phyloP scores from a whole-genome alignment of 2,329 filamentous ascomycete species.

The Daldinia sp. region DNA sequence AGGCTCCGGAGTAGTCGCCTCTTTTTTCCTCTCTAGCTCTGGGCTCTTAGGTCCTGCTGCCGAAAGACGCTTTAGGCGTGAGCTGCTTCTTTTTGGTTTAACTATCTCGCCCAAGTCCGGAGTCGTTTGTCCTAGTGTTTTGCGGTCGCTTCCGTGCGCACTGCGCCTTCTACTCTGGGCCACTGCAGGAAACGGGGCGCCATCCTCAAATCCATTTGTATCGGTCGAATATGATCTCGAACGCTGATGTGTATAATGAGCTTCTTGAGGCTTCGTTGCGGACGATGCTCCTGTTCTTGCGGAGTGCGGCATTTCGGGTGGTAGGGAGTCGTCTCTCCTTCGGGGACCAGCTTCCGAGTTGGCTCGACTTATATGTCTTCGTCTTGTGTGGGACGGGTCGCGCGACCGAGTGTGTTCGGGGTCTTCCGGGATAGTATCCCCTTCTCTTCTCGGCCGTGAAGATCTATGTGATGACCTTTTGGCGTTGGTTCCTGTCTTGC shows the following conservation, averaged over 20 bases:
- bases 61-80: constrained; percentile 66
- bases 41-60: constrained; percentile 50
- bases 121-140: constrained; percentile 58
- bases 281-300: constrained; percentile 36
- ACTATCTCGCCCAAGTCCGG: constrained; percentile 57
- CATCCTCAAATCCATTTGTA: constrained; percentile 61
- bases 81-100: constrained; percentile 63
- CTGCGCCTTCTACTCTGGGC: constrained; percentile 67
- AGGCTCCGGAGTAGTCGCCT: constrained; percentile 49
- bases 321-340: constrained; percentile 42
- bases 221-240: constrained; percentile 38
- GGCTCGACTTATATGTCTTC: constrained; percentile 39
- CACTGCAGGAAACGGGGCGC: constrained; percentile 74
- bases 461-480: constrained; percentile 63
- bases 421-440: constrained; percentile 55
- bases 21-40: constrained; percentile 41
- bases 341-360: constrained; percentile 38
- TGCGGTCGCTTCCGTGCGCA: constrained; percentile 54
- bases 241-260: constrained; percentile 38
- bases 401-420: constrained; percentile 46
- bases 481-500: constrained; percentile 61
- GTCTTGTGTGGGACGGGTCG: constrained; percentile 33
- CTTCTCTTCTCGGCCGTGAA: constrained; percentile 59
- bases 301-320: constrained; percentile 45
- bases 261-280: constrained; percentile 37